Evolutionary conservation across 2,329 filamentous ascomycete genomes (phyloP), one percentile per base, ranked within the genome.

Genomic region (Fusarium devonianum): DNA sequence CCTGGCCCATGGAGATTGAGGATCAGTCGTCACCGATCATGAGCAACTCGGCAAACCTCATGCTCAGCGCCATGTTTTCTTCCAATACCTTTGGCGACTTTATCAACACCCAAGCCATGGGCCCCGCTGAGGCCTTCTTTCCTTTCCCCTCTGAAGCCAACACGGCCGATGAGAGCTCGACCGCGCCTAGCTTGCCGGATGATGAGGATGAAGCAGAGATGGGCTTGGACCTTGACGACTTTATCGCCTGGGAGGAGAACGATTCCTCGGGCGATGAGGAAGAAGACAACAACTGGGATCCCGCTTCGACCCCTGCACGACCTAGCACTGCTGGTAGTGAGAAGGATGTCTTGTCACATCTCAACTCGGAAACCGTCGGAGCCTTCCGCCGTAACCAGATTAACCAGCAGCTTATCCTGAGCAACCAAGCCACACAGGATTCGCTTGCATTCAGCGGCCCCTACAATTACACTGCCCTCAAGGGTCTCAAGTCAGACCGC

Each of bases 91-190:
- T 82, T 59, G 79, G 78, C 30, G 79, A 83, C 62, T 80, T 80
- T 49, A 74, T 84, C 70, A 80, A 81, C 57, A 83, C 82, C 5
- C 85, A 89, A 65, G 79, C 84, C n/a, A 78, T 90, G 64, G 88
- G 88, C 1, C 87, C 88, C 2, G 80, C 85, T 1, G 88, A 92
- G 70, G 87, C 88, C 7, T 92, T 91, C 69, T 92, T 89, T 63
- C 83, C 88, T 5, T 85, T 87, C 43, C 78, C 79, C 9, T 80
- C 82, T 10, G 85, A 89, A 53, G 79, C 81, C 42, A 79, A 81
- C 35, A 70, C 77, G 12, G 74, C 75, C 26, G 79, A 81, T 23
- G 80, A 81, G 33, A 78, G 74, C 58, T 76, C 73, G 60, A 57
- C 65, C 10, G 60, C 60, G 7, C 62, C 66, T 16, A 73, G 71